Evolutionary conservation across 75 land plant genomes (phyloP).

Genomic region (Picea glauca): DNA sequence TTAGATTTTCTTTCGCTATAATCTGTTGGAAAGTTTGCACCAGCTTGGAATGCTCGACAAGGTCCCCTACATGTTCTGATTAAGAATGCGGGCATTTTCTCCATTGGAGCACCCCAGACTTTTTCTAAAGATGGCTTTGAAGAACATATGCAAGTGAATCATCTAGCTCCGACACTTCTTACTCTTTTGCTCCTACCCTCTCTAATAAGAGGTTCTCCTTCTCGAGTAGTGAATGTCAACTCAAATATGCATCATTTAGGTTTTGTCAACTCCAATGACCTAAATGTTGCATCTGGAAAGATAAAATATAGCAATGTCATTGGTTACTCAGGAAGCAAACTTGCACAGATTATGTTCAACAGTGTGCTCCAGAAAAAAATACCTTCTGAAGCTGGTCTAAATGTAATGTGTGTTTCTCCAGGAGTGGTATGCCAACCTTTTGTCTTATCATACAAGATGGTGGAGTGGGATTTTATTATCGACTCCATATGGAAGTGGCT

Average conservation of each 20-base stretch:
- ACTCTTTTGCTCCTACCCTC: constrained; percentile 90
- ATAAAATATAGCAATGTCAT: constrained; percentile 59
- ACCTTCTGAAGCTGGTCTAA: constrained; percentile 82
- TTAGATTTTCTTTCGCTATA: no score
- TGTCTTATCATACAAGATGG: constrained; percentile 75
- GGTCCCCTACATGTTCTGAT: no score
- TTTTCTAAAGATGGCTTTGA: constrained; percentile 92
- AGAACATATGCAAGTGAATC: constrained; percentile 97
- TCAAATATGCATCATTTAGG: constrained; percentile 86
- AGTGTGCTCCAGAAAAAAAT: constrained; percentile 70
- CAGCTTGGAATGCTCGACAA: no score
- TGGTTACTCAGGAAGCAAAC: constrained; percentile 86
- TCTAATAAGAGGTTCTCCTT: constrained; percentile 83
- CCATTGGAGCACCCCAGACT: constrained; percentile 58
- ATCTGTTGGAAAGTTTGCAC: no score
- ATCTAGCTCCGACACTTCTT: constrained; percentile 87
- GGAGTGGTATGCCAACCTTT: constrained; percentile 94
- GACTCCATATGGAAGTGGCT: constrained; percentile 91
- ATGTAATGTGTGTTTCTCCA: constrained; percentile 79
- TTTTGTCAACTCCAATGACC: constrained; percentile 84
- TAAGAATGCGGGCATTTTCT: no score
- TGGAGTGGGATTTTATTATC: constrained; percentile 88
- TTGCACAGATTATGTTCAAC: constrained; percentile 88
- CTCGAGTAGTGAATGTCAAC: constrained; percentile 89
- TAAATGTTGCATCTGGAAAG: constrained; percentile 66